Base-by-base conservation (phyloP, 345 rosid genomes). In the Dimocarpus longan region DNA sequence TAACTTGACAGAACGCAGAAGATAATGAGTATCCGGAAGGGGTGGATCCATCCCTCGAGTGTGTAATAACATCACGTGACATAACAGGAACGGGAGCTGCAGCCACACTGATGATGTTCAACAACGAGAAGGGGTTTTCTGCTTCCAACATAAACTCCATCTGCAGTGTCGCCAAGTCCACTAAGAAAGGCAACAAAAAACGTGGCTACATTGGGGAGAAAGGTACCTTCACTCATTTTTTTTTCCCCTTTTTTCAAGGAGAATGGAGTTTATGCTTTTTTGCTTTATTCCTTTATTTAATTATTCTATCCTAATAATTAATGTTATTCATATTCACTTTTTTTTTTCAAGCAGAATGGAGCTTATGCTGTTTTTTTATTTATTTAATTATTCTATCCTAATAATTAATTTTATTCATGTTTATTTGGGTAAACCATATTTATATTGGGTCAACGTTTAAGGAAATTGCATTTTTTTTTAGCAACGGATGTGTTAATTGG, bases 201-300 rank as follows among this genome's bases (percentile, higher is more conserved):
- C 81, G 82, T 6, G 95, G 97, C 43, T 90, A 89, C 24, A 90
- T 93, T 32, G 98, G 98, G 24, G 95, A 93, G 82, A 93, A 93
- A 86, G 98, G 98, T 93, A 75, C 52, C 3, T 42, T 26, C 28
- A n/a, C 12, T n/a, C n/a, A n/a, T n/a, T n/a, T n/a, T n/a, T n/a
- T n/a, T n/a, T n/a, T n/a, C n/a, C n/a, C n/a, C n/a, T 46, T 11
- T 5, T 11, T 26, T 24, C 12, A 21, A 21, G 42, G 1, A 28
- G 56, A 4, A 12, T 2, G n/a, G 28, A 68, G 54, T 18, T 48
- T 15, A 7, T 15, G 13, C 11, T 6, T 46, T 10, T 0, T 46
- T 6, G n/a, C 11, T 46, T 46, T 8, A 11, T 19, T 12, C 19
- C 5, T 10, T 5, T 13, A 13, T 28, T 72, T 11, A 50, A 2